Evolutionary conservation across 1,284 basidiomycete genomes (phyloP), one percentile per base, ranked within the genome.

Genomic region (Irpex sp.): DNA sequence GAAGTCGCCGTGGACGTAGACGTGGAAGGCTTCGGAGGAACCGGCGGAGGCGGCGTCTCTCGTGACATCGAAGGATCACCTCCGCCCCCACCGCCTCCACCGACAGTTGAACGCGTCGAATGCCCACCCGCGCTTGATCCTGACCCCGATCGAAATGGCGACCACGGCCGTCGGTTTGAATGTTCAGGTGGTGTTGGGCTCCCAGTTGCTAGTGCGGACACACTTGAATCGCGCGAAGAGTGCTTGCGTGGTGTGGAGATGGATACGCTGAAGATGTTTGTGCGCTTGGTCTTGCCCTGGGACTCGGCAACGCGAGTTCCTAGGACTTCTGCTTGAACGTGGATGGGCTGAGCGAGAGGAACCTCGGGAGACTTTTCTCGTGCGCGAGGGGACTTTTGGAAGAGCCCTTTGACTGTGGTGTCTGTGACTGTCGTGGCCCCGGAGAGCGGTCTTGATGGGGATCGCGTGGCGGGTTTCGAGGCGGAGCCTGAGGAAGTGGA

Each of bases 401-500:
- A 65, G 21, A 62, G 65, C 17, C 86, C 84, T 9, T 82, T 84
- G 61, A 84, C 77, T 19, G 87, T 87, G 11, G 81, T 78, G 67
- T 83, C 82, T 2, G 86, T 87, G 2, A 82, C 81, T 15, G 83
- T 83, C 0, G 86, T 88, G 0, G 83, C 84, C 15, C 84, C 82
- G 1, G 89, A 90, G 37, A 91, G 73, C 3, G 88, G 88, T 5
- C 88, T 81, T 17, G 83, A 86, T 57, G 80, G 82, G 13, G 84
- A 74, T 34, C 85, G 81, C 1, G 80, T 75, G 31, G 77, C 66
- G 0, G 85, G 83, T 69, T 83, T 86, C 55, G 82, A 77, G 60
- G 65, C 65, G 0, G 72, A 69, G 60, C 65, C 65, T 0, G 72
- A 69, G 47, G 64, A 56, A 13, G 59, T 17, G 15, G 67, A 65